A percentile compares a stretch with the other conserved stretches of the same genome.
These are phyloP conservation scores for Chondrostereum purpureum DNA, from an alignment of 1,284 basidiomycete genomes.

Conservation along the genomic window DNA sequence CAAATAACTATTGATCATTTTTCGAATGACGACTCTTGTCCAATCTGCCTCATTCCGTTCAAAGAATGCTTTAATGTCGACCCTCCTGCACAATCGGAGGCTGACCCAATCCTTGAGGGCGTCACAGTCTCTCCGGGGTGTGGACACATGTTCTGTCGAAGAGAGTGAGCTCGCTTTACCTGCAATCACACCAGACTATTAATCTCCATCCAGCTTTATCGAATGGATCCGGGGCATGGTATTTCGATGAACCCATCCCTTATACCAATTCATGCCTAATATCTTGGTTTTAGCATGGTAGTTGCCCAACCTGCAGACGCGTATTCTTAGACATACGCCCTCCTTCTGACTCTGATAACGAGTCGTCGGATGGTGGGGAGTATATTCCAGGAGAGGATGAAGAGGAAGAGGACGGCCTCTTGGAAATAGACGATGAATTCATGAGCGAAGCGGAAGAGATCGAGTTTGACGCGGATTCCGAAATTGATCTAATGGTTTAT, in stretches of 20 bases:
- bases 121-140: conserved; percentile 53
- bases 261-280: not conserved
- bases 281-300: conserved; percentile 47
- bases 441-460: conserved; percentile 20
- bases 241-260: conserved; percentile 16
- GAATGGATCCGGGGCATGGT: conserved; percentile 61
- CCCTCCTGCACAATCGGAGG: too few species aligned
- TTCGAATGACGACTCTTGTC: conserved; percentile 47
- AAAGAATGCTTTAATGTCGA: conserved; percentile 12
- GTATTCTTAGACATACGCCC: conserved; percentile 49
- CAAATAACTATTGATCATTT: conserved; percentile 24
- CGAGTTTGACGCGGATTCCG: conserved; percentile 27
- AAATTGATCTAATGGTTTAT: conserved; percentile 18
- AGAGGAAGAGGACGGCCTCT: conserved; percentile 33
- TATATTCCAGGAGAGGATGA: conserved; percentile 31
- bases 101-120: conserved; percentile 24
- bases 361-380: conserved; percentile 60
- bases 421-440: conserved; percentile 26
- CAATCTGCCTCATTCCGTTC: conserved; percentile 59
- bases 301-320: conserved; percentile 59
- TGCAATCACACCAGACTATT: conserved; percentile 5
- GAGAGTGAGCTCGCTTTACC: conserved; percentile 42
- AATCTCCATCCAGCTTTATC: conserved; percentile 34
- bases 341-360: conserved; percentile 48
- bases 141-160: conserved; percentile 60